These are phyloP conservation scores for Colletotrichum brevisporum DNA, from an alignment of 2,329 filamentous ascomycete species.

Conservation along the genomic window DNA sequence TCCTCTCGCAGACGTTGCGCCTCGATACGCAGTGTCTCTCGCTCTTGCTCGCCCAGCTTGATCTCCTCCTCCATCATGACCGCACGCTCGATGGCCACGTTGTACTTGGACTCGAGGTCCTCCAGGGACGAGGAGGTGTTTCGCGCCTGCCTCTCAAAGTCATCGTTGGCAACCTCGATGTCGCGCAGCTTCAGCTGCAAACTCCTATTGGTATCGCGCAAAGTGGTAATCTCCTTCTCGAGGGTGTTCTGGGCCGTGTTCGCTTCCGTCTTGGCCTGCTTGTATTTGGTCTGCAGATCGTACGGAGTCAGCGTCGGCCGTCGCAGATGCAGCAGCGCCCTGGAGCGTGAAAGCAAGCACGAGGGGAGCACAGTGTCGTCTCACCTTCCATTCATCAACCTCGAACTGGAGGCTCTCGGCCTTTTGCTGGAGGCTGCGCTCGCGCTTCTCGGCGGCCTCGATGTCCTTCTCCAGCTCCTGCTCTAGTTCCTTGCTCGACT, in stretches of 20 bases:
- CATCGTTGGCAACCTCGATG: constrained; percentile 98
- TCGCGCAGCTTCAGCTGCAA: constrained; percentile 89
- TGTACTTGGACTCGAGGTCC: constrained; percentile 97
- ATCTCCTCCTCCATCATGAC: constrained; percentile 98
- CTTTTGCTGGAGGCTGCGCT: constrained; percentile 88
- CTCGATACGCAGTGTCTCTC: constrained; percentile 90
- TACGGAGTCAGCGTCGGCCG: constrained; percentile 34
- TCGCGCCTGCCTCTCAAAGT: constrained; percentile 95
- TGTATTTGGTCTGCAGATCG: constrained; percentile 85
- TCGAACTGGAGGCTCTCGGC: constrained; percentile 88
- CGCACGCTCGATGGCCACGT: constrained; percentile 89
- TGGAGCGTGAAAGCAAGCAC: not conserved
- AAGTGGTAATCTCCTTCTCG: constrained; percentile 94
- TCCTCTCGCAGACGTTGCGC: constrained; percentile 92
- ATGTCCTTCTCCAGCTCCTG: constrained; percentile 96
- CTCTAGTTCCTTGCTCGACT: constrained; percentile 94
- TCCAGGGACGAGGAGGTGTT: constrained; percentile 97
- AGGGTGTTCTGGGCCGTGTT: constrained; percentile 86
- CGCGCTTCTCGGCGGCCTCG: constrained; percentile 93
- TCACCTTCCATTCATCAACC: constrained; percentile 95
- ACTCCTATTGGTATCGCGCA: constrained; percentile 87
- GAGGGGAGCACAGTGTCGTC: not conserved
- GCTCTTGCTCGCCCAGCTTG: constrained; percentile 90
- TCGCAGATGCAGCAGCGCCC: not conserved
- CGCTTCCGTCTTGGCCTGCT: constrained; percentile 91